Base-by-base conservation (phyloP, 306 rosid species). In the Dryas drummondii region DNA sequence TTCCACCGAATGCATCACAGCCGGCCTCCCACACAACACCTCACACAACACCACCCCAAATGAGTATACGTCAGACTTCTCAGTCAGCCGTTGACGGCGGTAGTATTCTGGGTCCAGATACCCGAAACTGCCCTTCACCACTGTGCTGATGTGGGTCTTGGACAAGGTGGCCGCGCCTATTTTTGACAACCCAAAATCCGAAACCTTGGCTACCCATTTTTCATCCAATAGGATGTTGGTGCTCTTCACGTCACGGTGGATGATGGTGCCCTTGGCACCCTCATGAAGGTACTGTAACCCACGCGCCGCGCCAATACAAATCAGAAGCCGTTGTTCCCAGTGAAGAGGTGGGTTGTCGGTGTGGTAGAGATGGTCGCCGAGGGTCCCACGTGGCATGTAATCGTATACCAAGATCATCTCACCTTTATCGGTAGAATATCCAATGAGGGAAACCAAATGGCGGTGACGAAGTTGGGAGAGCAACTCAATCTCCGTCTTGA, bases 41-140 rank as follows among this genome's bases (percentile, higher is more conserved):
- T 90, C 96, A 2, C 82, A 74, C 14, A 90, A 47, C 3, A 90
- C 87, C 0, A 90, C 91, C 0, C 93, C 91, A 9, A 84, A 88
- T 0, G 93, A 90, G 72, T 90, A 86, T 9, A 90, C 91, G 16
- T 90, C 91, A 1, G 91, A 80, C 46, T 83, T 90, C 3, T 74
- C 82, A 0, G 88, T 88, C 56, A 86, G 5, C 44, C 74, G 73
- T 0, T 68, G 81, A n/a, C 83, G 79, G 2, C 53, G 11, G 26
- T 50, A 76, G 59, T 61, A 80, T 54, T 82, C 83, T 0, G 82
- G 89, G 13, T 78, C 89, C 1, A 80, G 19, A 27, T 82, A 82
- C 1, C 83, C 85, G 0, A 54, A 4, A 4, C 68, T 66, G 0
- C 84, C 89, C 10, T 76, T 77, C 9, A 84, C 77, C 27, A 57